Conservation (phyloP, 805 yeast genomes). For the Kuraishia piskuri region DNA sequence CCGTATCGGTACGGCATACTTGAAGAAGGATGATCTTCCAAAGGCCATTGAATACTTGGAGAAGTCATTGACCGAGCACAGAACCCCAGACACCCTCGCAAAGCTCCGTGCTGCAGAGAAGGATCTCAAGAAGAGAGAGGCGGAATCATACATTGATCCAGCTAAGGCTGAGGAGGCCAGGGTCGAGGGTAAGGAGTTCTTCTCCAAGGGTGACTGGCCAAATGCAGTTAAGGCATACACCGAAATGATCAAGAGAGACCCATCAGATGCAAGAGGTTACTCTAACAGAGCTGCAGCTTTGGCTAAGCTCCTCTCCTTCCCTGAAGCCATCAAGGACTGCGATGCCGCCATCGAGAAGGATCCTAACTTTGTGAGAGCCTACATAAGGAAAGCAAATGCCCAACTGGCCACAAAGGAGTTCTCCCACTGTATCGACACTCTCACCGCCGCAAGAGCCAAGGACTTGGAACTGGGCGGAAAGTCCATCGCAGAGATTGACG, state of each 20-base stretch:
- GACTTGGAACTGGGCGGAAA: slow-evolving; percentile 61
- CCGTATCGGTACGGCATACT: slow-evolving; percentile 77
- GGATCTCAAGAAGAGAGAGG: slow-evolving; percentile 70
- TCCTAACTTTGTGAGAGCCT: slow-evolving; percentile 87
- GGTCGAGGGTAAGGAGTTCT: slow-evolving; percentile 80
- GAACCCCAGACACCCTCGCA: slow-evolving; percentile 87
- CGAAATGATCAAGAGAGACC: slow-evolving; percentile 96
- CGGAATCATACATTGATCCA: slow-evolving; percentile 74
- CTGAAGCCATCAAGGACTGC: slow-evolving; percentile 92
- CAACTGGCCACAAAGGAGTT: slow-evolving; percentile 86
- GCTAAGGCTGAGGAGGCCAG: slow-evolving; percentile 95
- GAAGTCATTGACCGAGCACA: slow-evolving; percentile 91
- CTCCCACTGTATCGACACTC: slow-evolving; percentile 71
- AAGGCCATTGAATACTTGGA: slow-evolving; percentile 75
- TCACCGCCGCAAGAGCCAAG: slow-evolving; percentile 66
- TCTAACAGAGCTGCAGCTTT: slow-evolving; percentile 97
- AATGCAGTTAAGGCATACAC: slow-evolving; percentile 89
- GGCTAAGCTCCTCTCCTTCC: slow-evolving; percentile 92
- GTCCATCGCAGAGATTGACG: slow-evolving; percentile 68
- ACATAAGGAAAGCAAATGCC: slow-evolving; percentile 93
- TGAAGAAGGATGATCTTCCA: slow-evolving; percentile 63
- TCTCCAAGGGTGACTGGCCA: slow-evolving; percentile 94
- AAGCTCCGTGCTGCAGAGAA: slow-evolving; percentile 86
- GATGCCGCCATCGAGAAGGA: slow-evolving; percentile 82
- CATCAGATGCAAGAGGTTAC: slow-evolving; percentile 92